Evolutionary conservation across 371 early-diverging fungal genomes (phyloP).

Genomic region (Zancudomyces culisetae): DNA sequence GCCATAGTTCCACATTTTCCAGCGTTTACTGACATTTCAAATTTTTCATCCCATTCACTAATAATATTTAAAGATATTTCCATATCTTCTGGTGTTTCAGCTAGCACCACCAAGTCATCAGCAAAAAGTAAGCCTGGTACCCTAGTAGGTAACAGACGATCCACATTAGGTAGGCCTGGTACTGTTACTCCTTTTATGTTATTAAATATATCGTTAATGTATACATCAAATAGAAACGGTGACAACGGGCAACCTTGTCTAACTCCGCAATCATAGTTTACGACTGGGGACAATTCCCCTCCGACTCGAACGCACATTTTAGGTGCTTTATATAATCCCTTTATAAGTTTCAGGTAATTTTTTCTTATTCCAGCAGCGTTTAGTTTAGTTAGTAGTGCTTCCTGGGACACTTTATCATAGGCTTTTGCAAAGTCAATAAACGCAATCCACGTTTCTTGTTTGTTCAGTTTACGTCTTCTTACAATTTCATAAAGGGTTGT

Average conservation of each 20-base stretch:
- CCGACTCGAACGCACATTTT: background rate
- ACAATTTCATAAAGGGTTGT: slow-evolving; percentile 1
- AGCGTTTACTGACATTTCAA: background rate
- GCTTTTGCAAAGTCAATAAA: background rate
- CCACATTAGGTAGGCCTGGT: background rate
- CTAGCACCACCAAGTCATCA: background rate
- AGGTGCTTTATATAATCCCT: background rate
- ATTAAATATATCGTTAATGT: background rate
- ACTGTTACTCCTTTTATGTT: background rate
- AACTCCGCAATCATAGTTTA: background rate
- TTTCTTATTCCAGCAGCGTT: background rate
- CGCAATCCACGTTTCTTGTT: background rate
- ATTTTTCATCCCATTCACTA: background rate
- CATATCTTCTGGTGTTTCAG: background rate
- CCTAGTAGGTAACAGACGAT: no score
- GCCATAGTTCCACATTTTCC: background rate
- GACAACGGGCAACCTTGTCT: background rate
- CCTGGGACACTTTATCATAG: background rate
- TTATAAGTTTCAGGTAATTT: background rate
- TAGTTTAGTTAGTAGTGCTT: background rate
- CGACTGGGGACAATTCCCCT: background rate
- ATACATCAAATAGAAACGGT: background rate
- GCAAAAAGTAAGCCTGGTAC: background rate
- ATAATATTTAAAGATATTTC: background rate
- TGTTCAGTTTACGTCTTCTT: background rate